Base-by-base conservation (phyloP, 2,329 filamentous ascomycete species). In the Colletotrichum higginsianum region DNA sequence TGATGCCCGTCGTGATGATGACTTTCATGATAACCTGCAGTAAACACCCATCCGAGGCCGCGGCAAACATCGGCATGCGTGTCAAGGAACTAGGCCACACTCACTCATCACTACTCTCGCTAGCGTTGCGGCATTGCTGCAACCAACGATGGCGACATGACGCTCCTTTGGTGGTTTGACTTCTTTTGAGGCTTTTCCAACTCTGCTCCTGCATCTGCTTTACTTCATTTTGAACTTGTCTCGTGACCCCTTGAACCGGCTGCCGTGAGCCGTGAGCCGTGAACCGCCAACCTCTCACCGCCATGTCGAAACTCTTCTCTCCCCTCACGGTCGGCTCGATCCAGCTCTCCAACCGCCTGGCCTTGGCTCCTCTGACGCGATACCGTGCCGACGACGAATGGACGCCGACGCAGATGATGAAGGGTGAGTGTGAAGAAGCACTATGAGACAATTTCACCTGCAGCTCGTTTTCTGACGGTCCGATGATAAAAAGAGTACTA, bases 401-500 rank as follows among this genome's bases (percentile, higher is more conserved):
- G 61, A 69, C 72, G 0, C 72, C 73, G 4, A 72, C 69, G 13
- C 46, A 64, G 5, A 68, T 75, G 26, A 67, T 73, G 60, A 67
- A 67, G 73, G 74, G 74, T 73, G 21, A 52, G 72, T 44, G 16
- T 6, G 9, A 69, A n/a, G 9, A 69, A n/a, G 6, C n/a, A 13
- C 26, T 6, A 42, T 35, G 2, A 26, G 13, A 23, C 9, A n/a
- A 21, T 35, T 11, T 30, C 30, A 35, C 42, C 1, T 8, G 16
- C 40, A 4, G n/a, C 21, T 49, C n/a, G 21, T 15, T 9, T 16
- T 26, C 57, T 67, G 47, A 67, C 56, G 26, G 18, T 23, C 42
- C 21, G 53, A 18, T 11, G 16, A 9, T 2, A 26, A 1, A 26
- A 46, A 75, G 76, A 78, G 64, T 80, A 80, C 73, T 79, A 80